These are phyloP conservation scores for Hymenoscyphus fructigenus DNA, from an alignment of 2,329 filamentous ascomycete genomes.

Conservation along the genomic window DNA sequence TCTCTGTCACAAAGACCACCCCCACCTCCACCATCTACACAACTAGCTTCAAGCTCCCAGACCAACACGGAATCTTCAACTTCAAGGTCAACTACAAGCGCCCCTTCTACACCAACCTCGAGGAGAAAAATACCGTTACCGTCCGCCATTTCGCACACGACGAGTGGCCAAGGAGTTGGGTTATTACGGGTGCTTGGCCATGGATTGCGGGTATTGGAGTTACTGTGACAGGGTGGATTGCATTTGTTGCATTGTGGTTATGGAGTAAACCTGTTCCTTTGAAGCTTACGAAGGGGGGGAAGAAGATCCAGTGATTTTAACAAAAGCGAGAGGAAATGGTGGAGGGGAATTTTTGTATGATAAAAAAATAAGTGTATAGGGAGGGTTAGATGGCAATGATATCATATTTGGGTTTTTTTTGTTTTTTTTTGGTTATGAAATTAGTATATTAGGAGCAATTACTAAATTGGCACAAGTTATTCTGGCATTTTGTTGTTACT, in stretches of 20 bases:
- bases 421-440: not conserved
- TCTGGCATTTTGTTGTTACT: no score
- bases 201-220: constrained; percentile 88
- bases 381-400: constrained; percentile 17
- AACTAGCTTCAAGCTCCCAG: constrained; percentile 77
- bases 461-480: no score
- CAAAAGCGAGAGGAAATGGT: not conserved
- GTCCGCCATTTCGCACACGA: constrained; percentile 96
- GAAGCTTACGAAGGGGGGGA: constrained; percentile 35
- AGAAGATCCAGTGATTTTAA: constrained; percentile 42
- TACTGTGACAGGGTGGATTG: constrained; percentile 80
- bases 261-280: constrained; percentile 60
- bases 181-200: constrained; percentile 88
- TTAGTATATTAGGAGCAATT: no score
- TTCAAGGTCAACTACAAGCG: constrained; percentile 97
- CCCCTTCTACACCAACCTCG: constrained; percentile 82
- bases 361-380: constrained; percentile 29
- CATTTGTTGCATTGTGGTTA: constrained; percentile 85
- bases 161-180: constrained; percentile 89
- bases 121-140: constrained; percentile 93
- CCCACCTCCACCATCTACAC: constrained; percentile 71
- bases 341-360: constrained; percentile 27
- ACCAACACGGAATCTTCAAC: constrained; percentile 99
- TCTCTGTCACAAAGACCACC: constrained; percentile 58
- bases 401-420: not conserved